phyloP scores from a whole-genome alignment of 2,329 filamentous ascomycete genomes.

The Scedosporium dehoogii region DNA sequence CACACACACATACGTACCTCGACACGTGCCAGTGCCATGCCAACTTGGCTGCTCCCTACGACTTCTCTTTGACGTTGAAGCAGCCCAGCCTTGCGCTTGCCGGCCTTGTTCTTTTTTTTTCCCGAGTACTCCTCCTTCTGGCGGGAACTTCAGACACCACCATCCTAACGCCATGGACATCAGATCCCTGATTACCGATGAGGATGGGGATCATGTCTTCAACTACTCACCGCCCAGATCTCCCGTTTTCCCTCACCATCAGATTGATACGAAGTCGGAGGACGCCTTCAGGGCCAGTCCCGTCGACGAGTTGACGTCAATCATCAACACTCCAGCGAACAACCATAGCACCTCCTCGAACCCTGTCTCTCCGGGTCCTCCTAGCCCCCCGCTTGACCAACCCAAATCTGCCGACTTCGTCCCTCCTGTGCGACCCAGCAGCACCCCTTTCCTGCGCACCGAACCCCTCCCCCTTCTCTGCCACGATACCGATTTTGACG shows the following conservation, averaged over 20 bases:
- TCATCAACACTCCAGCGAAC: conserved; percentile 18
- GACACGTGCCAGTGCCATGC: conserved; percentile 6
- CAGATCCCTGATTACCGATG: not conserved
- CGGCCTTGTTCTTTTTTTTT: not conserved
- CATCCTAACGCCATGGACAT: conserved; percentile 1
- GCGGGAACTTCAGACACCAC: not conserved
- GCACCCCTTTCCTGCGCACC: conserved; percentile 48
- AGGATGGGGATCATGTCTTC: conserved; percentile 3
- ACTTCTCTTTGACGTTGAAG: not conserved
- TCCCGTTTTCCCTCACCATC: not conserved
- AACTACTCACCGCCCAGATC: not conserved
- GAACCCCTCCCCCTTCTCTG: conserved; percentile 18
- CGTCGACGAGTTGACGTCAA: conserved; percentile 22
- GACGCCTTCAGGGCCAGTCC: conserved; percentile 5
- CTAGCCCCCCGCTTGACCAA: conserved; percentile 40
- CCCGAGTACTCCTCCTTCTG: not conserved
- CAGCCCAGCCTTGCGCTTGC: not conserved
- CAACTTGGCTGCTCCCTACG: not conserved
- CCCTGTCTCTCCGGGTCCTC: conserved; percentile 43
- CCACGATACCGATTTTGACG: not conserved
- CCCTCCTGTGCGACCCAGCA: conserved; percentile 44
- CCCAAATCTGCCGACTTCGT: conserved; percentile 35
- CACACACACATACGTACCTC: not conserved
- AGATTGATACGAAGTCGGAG: not conserved
- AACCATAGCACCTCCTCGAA: conserved; percentile 31